Percentiles rank a stretch among this genome's conserved stretches.
Conservation (phyloP, 768 basidiomycete species). For the Megacollybia marginata region DNA sequence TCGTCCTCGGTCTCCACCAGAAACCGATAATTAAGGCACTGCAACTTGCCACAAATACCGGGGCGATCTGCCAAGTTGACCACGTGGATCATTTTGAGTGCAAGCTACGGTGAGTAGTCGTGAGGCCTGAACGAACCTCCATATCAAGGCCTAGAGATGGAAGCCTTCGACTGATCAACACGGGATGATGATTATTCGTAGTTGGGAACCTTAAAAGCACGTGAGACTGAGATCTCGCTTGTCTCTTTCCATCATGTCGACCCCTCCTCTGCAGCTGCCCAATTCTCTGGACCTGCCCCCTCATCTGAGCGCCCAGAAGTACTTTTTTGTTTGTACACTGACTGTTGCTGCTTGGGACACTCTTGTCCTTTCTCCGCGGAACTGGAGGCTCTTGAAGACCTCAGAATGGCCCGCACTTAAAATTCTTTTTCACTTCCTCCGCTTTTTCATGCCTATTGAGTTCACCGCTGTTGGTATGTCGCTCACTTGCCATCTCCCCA, state of each 20-base stretch:
- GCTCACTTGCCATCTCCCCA: constrained; percentile 1
- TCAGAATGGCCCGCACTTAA: constrained; percentile 75
- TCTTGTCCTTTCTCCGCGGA: constrained; percentile 73
- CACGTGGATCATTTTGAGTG: too few species aligned
- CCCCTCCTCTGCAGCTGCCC: constrained; percentile 35
- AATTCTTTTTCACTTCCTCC: constrained; percentile 64
- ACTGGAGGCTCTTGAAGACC: constrained; percentile 61
- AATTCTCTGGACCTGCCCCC: constrained; percentile 66
- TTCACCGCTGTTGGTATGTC: constrained; percentile 64
- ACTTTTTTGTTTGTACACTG: constrained; percentile 84
- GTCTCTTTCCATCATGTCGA: constrained; percentile 20
- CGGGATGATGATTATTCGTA: too few species aligned
- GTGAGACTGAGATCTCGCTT: neutral
- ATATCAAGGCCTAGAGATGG: too few species aligned
- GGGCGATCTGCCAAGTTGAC: too few species aligned
- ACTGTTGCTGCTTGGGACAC: constrained; percentile 90
- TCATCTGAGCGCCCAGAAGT: constrained; percentile 80
- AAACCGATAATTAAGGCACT: too few species aligned
- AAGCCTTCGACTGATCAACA: too few species aligned
- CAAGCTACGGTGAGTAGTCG: too few species aligned
- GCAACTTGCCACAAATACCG: too few species aligned
- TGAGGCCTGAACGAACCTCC: too few species aligned
- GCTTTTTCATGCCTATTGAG: constrained; percentile 73
- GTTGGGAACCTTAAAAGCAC: too few species aligned
- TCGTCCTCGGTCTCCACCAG: too few species aligned